Evolutionary conservation across 2,329 filamentous ascomycete species (phyloP), one percentile per base, ranked within the genome.

Genomic region (Fusarium continuum): DNA sequence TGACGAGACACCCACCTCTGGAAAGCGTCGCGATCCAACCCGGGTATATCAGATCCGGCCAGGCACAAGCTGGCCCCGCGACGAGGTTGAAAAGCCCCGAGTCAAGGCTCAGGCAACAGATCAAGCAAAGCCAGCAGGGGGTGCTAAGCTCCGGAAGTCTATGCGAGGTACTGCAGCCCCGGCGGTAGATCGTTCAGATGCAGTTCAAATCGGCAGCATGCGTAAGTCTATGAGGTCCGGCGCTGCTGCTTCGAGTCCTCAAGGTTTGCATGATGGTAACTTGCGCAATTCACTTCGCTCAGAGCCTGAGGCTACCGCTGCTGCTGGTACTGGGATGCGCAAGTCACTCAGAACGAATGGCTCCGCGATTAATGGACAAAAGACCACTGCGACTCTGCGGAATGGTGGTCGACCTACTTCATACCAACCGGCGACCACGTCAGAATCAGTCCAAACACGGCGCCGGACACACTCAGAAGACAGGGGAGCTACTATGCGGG

Each of bases 81-180:
- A 69, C 11, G 61, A 64, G 20, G 45, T 44, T 16, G 43, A 57
- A 8, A 49, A 59, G 19, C 45, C 64, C 40, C 39, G 45, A 13
- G 22, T 53, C 3, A 58, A 34, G 11, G 14, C 26, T 34, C 20
- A 17, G n/a, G 52, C 40, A 35, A 35, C 17, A 22, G 28, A 38
- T 22, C 55, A 50, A 29, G 34, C 41, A 13, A 40, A 52, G 17
- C 23, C 39, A 20, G 41, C 29, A 2, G 53, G 54, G 3, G 55
- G 45, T 7, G 49, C 55, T n/a, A 74, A 72, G 59, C 76, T 87
- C 52, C 80, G 79, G 32, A 80, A 78, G 56, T 83, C 83, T 3
- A 76, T 85, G 75, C 79, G 83, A 22, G 73, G 69, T 28, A 72
- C 76, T 19, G 70, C 72, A 28, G 45, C 69, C 8, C 26, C 45